Evolutionary conservation across 345 rosid genomes (phyloP).

Genomic region (Erucastrum elatum): DNA sequence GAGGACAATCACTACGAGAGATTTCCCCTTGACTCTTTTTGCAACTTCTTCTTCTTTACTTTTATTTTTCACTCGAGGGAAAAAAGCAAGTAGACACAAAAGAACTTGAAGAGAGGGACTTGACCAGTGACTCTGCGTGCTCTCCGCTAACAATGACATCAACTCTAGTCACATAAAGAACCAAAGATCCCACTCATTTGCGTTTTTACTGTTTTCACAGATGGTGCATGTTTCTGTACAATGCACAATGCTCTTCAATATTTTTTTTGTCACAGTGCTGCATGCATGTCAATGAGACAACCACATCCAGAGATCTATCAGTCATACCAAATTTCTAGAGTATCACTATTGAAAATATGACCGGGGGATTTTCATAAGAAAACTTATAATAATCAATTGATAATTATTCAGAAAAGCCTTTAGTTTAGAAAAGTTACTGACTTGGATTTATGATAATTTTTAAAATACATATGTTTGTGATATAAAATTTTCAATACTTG

Average conservation of each 20-base stretch:
- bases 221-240: constrained; percentile 21
- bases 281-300: not conserved
- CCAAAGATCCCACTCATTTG: constrained; percentile 22
- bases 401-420: too few species aligned
- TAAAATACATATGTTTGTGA: too few species aligned
- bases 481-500: too few species aligned
- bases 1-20: constrained; percentile 34
- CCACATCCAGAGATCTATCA: not conserved
- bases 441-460: too few species aligned
- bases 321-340: not conserved
- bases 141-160: constrained; percentile 27
- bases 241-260: constrained; percentile 5
- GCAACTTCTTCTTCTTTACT: not conserved
- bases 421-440: too few species aligned
- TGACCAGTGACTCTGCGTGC: constrained; percentile 22
- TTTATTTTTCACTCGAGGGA: not conserved
- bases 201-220: constrained; percentile 18
- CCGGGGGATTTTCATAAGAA: not conserved
- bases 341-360: not conserved
- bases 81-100: not conserved
- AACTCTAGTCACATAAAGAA: constrained; percentile 23
- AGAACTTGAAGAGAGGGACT: constrained; percentile 16
- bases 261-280: not conserved
- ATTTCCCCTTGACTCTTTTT: constrained; percentile 8
- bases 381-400: not conserved